Percentiles rank a stretch among this genome's conserved stretches.
These are phyloP conservation scores for Monosporascus sp. DNA, from an alignment of 2,329 filamentous ascomycete genomes.

Conservation along the genomic window DNA sequence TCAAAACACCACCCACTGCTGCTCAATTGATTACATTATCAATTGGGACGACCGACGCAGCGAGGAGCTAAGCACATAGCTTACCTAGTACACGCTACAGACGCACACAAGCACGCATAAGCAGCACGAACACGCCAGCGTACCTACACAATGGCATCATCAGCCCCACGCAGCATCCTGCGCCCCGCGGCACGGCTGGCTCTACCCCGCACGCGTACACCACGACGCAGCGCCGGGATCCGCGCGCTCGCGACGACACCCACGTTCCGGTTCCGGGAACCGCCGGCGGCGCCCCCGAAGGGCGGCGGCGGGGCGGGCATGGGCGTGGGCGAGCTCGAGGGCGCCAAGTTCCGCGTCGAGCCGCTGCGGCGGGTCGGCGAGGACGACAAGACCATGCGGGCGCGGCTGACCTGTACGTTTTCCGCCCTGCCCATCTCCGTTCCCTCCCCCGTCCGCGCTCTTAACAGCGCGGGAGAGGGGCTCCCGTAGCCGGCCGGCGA, in stretches of 20 bases:
- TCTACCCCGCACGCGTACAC: too few species aligned
- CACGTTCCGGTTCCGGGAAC: neutral
- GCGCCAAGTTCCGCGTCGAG: constrained; percentile 80
- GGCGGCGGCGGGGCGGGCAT: constrained; percentile 32
- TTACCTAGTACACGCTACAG: too few species aligned
- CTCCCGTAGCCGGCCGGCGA: constrained; percentile 1
- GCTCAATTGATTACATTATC: too few species aligned
- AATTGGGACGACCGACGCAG: too few species aligned
- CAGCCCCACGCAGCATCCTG: too few species aligned
- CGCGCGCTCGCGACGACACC: neutral
- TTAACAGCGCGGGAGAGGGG: neutral
- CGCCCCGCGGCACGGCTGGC: too few species aligned
- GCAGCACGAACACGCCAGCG: too few species aligned
- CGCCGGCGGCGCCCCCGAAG: neutral
- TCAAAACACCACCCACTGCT: too few species aligned
- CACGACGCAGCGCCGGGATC: neutral
- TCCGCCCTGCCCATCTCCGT: constrained; percentile 2
- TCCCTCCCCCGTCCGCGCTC: constrained; percentile 1
- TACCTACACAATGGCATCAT: too few species aligned
- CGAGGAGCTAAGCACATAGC: too few species aligned
- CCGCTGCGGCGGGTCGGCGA: constrained; percentile 83
- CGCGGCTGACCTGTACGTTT: constrained; percentile 66
- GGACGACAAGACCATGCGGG: constrained; percentile 78
- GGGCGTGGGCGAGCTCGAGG: constrained; percentile 80
- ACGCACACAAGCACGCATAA: too few species aligned